Base-by-base conservation (phyloP, 1,139 yeast species). In the Blastobotrys arbuscula region DNA sequence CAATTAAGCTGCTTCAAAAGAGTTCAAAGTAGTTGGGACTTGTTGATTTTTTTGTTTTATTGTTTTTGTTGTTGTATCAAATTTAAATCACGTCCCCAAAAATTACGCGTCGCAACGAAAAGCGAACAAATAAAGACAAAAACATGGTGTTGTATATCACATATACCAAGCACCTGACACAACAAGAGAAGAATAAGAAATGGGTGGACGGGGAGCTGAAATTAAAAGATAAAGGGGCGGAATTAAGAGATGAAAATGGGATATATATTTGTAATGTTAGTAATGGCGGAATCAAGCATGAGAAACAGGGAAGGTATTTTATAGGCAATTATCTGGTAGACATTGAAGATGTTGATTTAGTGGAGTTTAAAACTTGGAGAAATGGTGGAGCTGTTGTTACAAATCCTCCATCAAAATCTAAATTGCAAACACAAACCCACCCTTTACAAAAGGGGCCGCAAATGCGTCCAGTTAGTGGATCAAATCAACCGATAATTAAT, bases 191-290 rank as follows among this genome's bases (percentile, higher is more conserved):
- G 58, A 72, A 71, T 36, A 79, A 79, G 60, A 67, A 64, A 49
- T 80, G 84, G 83, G 62, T 65, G 45, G 84, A 80, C 54, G 85
- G 85, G 2, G 59, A 53, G 20, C 61, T 79, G 43, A 69, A 66
- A 49, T 75, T 67, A 60, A 78, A 74, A 59, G 73, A 70, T 53
- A 67, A 75, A 61, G 73, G 75, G 53, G 60, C 76, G 3, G 76
- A 76, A 55, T 62, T 79, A 16, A 64, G 63, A 46, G 72, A 71
- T 50, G 71, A 68, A 13, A 70, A 66, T 23, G 72, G 69, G 16
- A 6, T 38, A 9, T n/a, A 23, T 12, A 42, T 30, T 15, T 36
- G 24, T 12, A 19, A 40, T 12, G 36, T 19, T 2, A 16, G 2
- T 23, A 28, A 40, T 16, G 3, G n/a, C 13, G 10, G 33, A 19